A percentile compares a stretch with the other conserved stretches of the same genome.
Evolutionary conservation across 495 filamentous ascomycete genomes (phyloP).

Genomic region (Letharia lupina): DNA sequence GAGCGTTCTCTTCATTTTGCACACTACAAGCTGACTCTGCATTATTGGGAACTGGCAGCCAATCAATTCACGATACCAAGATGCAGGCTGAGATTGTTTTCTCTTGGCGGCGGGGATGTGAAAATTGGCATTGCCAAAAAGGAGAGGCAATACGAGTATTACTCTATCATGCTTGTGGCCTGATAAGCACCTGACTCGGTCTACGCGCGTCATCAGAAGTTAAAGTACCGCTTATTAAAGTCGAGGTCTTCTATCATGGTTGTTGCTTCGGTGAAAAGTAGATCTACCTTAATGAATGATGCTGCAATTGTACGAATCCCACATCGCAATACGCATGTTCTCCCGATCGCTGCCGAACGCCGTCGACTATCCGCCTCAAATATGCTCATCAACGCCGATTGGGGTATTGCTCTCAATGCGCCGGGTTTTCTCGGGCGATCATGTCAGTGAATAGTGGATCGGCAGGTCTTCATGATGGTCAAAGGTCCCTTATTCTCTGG

Average conservation of each 20-base stretch:
- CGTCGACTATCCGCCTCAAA: not conserved
- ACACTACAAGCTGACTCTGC: not conserved
- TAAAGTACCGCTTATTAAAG: too few species aligned
- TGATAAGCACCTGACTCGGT: not conserved
- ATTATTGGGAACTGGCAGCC: not conserved
- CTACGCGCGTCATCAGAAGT: not conserved
- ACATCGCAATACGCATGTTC: not conserved
- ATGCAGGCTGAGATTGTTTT: constrained; percentile 8
- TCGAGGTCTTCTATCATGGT: not conserved
- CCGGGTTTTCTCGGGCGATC: not conserved
- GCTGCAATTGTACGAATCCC: not conserved
- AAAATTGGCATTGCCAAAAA: constrained; percentile 5
- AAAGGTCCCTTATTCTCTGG: constrained; percentile 11
- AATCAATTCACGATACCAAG: not conserved
- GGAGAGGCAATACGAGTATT: too few species aligned
- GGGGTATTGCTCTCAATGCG: constrained; percentile 11
- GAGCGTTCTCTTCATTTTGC: not conserved
- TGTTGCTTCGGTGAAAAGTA: not conserved
- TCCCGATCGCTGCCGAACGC: not conserved
- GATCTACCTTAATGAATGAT: not conserved
- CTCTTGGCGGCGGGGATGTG: constrained; percentile 3
- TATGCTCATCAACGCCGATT: constrained; percentile 13
- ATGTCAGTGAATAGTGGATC: not conserved
- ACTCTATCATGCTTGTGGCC: not conserved
- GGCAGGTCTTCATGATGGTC: not conserved